Base-by-base conservation (phyloP, 169 alveolate species). In the Eimeria falciformis region DNA sequence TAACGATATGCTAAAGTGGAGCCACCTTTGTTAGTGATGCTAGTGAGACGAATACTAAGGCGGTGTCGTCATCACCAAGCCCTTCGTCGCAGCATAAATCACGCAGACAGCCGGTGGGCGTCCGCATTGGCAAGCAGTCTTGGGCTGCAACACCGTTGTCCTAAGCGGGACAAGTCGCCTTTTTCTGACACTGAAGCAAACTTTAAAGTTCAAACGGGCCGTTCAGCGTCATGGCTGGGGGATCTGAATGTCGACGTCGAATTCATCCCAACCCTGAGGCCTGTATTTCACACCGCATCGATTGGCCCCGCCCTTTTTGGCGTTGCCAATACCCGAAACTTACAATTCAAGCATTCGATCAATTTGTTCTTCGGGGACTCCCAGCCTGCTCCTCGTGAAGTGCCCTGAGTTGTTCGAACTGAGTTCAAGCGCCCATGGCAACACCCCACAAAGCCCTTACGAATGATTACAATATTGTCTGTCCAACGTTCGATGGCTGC, bases 401-500 rank as follows among this genome's bases (percentile, higher is more conserved):
- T 68, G 85, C 47, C 92, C 92, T 87, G 86, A 27, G 9, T 27
- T 69, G 45, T 9, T 12, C 55, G n/a, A 69, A 1, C 9, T 18
- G 33, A n/a, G n/a, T 62, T 62, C 1, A 62, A 62, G 1, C n/a
- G 53, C n/a, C 21, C 6, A 50, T 0, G 14, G 50, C 0, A 37
- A 37, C n/a, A 50, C n/a, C 62, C 7, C n/a, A 50, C 14, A n/a
- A 43, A n/a, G 23, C 2, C n/a, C 92, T 29, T 23, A 87, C 92
- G 82, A 23, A 87, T 40, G n/a, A 78, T 46, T n/a, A 62, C 68
- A 17, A 87, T 87, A 29, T 87, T 87, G 46, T 87, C 92, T 4
- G 86, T 87, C 92, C 92, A 87, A 29, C 92, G 79, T 33, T 68
- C 66, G 3, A 53, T 3, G 29, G 92, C 92, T 2, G 65, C 92